These are phyloP conservation scores for Botryotinia narcissicola DNA, from an alignment of 2,329 filamentous ascomycete species.

Conservation along the genomic window DNA sequence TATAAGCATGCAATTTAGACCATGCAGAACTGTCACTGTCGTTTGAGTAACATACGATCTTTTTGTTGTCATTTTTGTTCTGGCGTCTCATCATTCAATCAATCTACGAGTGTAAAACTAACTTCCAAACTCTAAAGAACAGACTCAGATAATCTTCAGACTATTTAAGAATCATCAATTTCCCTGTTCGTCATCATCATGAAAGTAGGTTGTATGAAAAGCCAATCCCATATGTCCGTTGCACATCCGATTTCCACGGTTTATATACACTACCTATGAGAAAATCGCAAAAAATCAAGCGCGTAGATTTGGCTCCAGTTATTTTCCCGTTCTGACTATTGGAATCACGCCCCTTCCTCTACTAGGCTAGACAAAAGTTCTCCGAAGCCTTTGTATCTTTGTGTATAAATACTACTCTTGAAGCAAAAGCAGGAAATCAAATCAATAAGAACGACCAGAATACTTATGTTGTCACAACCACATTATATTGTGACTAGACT, in stretches of 20 bases:
- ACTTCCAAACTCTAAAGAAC: neutral
- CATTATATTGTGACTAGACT: neutral
- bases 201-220: too few species aligned
- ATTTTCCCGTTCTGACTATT: neutral
- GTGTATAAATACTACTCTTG: neutral
- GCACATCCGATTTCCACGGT: neutral
- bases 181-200: neutral
- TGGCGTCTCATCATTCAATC: neutral
- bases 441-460: neutral
- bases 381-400: neutral
- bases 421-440: neutral
- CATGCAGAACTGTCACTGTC: neutral
- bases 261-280: neutral
- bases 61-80: neutral
- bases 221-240: neutral
- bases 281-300: neutral
- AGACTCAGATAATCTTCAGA: neutral
- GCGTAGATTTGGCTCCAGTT: neutral
- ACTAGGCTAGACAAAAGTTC: accelerated
- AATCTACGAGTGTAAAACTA: neutral
- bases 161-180: neutral
- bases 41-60: neutral
- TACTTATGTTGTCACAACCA: neutral
- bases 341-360: neutral
- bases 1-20: neutral